These are phyloP conservation scores for Fomitopsis betulina DNA, from an alignment of 1,284 basidiomycete genomes.

Conservation along the genomic window DNA sequence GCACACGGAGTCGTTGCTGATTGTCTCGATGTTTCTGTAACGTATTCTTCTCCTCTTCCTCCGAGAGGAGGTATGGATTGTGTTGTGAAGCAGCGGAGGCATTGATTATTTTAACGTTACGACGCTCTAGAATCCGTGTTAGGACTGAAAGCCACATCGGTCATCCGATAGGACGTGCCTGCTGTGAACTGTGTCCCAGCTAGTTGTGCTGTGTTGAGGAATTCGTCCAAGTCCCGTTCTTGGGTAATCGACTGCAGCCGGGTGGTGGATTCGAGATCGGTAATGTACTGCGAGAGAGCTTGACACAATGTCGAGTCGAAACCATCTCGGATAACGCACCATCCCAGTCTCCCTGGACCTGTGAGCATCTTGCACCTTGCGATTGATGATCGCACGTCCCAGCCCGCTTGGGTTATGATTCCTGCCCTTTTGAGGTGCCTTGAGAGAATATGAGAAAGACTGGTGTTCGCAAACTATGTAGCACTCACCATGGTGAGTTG, in stretches of 20 bases:
- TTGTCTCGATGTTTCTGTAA: slow-evolving; percentile 72
- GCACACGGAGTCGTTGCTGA: slow-evolving; percentile 73
- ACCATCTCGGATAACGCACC: slow-evolving; percentile 39
- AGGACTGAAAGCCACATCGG: not conserved
- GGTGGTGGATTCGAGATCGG: slow-evolving; percentile 66
- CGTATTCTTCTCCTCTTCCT: slow-evolving; percentile 79
- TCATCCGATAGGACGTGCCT: slow-evolving; percentile 44
- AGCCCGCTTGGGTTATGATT: slow-evolving; percentile 73
- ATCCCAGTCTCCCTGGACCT: slow-evolving; percentile 68
- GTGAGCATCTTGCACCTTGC: slow-evolving; percentile 78
- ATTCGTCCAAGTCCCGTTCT: slow-evolving; percentile 94
- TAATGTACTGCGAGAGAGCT: slow-evolving; percentile 75
- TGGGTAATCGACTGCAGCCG: slow-evolving; percentile 93
- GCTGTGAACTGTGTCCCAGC: slow-evolving; percentile 98
- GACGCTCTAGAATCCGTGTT: slow-evolving; percentile 55
- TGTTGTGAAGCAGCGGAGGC: slow-evolving; percentile 53
- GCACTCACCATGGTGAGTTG: no score
- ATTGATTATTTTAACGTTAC: slow-evolving; percentile 90
- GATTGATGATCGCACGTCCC: slow-evolving; percentile 89
- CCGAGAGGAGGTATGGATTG: slow-evolving; percentile 87
- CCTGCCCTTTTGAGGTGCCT: slow-evolving; percentile 45
- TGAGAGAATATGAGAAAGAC: not conserved
- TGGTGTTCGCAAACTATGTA: no score
- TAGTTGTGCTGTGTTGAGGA: slow-evolving; percentile 91
- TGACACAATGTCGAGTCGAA: not conserved